phyloP scores from a whole-genome alignment of 176 grass and related monocot genomes.

The Musa troglodytarum region DNA sequence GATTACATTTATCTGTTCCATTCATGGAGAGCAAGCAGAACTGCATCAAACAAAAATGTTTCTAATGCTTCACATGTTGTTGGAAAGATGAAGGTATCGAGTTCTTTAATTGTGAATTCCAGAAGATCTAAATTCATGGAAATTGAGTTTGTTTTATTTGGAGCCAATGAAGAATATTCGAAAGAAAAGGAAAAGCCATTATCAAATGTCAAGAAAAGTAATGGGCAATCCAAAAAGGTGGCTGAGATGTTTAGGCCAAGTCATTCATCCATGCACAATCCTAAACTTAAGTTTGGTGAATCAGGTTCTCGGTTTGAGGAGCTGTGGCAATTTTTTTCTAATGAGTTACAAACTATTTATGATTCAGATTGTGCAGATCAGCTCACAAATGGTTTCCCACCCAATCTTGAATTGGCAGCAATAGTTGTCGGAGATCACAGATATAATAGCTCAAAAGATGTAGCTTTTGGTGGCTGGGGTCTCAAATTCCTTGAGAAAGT shows the following conservation, averaged over 20 bases:
- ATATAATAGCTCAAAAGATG: constrained; percentile 14
- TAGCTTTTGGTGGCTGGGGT: constrained; percentile 33
- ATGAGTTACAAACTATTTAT: constrained; percentile 16
- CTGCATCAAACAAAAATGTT: constrained; percentile 1
- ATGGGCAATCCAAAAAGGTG: constrained; percentile 18
- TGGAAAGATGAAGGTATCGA: constrained; percentile 41
- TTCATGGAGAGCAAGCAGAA: constrained; percentile 7
- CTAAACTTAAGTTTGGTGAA: constrained; percentile 14
- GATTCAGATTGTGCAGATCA: constrained; percentile 8
- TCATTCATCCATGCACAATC: constrained; percentile 9
- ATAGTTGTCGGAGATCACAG: constrained; percentile 25
- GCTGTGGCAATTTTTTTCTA: neutral
- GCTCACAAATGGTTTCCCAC: constrained; percentile 6
- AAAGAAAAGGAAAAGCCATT: neutral
- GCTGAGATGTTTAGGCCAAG: constrained; percentile 21
- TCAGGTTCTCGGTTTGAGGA: neutral
- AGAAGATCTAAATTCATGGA: constrained; percentile 22
- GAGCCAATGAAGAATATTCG: constrained; percentile 12
- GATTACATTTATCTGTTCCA: constrained; percentile 41
- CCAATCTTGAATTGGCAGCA: constrained; percentile 28
- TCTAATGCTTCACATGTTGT: constrained; percentile 16
- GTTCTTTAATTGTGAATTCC: constrained; percentile 24
- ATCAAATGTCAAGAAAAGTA: neutral
- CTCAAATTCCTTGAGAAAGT: constrained; percentile 38
- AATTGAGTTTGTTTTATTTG: constrained; percentile 37